phyloP scores from a whole-genome alignment of 2,329 filamentous ascomycete genomes.

The Cordyceps tenuipes region DNA sequence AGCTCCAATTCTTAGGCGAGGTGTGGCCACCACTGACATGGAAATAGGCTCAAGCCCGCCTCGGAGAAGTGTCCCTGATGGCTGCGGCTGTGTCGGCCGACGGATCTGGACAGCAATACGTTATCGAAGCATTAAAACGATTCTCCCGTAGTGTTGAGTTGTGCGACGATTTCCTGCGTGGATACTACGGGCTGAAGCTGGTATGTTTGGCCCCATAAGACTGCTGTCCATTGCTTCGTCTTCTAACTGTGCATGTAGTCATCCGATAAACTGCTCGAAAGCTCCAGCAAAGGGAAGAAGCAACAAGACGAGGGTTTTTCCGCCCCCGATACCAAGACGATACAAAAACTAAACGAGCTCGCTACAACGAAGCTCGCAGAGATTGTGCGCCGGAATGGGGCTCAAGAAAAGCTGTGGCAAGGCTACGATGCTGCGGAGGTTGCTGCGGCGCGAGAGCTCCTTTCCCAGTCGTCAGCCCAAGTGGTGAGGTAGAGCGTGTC shows the following conservation, averaged over 20 bases:
- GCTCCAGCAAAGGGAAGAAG: constrained; percentile 34
- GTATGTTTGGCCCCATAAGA: constrained; percentile 31
- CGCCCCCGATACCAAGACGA: constrained; percentile 47
- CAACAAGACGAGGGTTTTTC: constrained; percentile 42
- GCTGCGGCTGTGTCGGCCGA: constrained; percentile 41
- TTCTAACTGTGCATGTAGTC: constrained; percentile 27
- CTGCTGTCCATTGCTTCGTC: neutral
- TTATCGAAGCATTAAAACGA: constrained; percentile 69
- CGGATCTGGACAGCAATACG: constrained; percentile 38
- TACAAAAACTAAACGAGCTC: constrained; percentile 61
- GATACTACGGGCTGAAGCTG: constrained; percentile 84
- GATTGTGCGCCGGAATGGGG: constrained; percentile 58
- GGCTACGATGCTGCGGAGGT: constrained; percentile 68
- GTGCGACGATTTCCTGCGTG: constrained; percentile 85
- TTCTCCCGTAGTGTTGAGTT: constrained; percentile 90
- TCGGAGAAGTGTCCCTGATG: constrained; percentile 78
- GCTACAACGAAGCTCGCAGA: constrained; percentile 69
- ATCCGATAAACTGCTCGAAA: constrained; percentile 41
- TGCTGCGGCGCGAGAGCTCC: constrained; percentile 58
- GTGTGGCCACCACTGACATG: neutral
- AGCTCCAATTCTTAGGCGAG: constrained; percentile 25
- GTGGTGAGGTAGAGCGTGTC: constrained; percentile 33
- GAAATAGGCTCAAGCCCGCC: constrained; percentile 69
- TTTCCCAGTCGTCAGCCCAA: constrained; percentile 44
- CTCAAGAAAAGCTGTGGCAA: constrained; percentile 57